These are phyloP conservation scores for Dendrothele bispora DNA, from an alignment of 768 basidiomycete genomes.

Conservation along the genomic window DNA sequence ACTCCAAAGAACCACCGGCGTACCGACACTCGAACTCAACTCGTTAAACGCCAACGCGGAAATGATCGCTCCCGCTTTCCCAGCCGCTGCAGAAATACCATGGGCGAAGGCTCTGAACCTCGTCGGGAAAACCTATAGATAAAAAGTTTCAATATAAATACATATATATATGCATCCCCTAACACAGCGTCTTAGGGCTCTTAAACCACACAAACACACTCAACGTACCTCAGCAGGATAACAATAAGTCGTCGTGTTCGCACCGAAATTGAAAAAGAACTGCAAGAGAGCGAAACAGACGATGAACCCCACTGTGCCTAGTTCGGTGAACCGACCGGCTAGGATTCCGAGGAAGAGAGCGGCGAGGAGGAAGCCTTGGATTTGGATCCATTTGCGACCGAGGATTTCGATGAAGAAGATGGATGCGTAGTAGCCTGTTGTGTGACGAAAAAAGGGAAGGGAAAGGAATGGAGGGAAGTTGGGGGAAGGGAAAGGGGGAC, in stretches of 20 bases:
- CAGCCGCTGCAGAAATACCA: constrained; percentile 71
- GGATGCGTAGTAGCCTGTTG: constrained; percentile 71
- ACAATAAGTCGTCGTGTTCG: constrained; percentile 66
- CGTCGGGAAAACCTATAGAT: constrained; percentile 84
- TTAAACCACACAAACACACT: too few relatives aligned
- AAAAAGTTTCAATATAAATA: too few relatives aligned
- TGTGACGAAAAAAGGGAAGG: too few relatives aligned
- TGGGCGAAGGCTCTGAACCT: constrained; percentile 72
- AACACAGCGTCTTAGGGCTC: too few relatives aligned
- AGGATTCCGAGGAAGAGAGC: constrained; percentile 70
- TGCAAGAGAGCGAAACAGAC: constrained; percentile 73
- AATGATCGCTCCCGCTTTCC: constrained; percentile 78
- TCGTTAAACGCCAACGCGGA: constrained; percentile 73
- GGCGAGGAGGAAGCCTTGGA: constrained; percentile 72
- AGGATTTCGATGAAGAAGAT: constrained; percentile 70
- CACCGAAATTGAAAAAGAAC: constrained; percentile 86
- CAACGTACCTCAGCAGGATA: constrained; percentile 79
- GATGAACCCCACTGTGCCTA: constrained; percentile 63
- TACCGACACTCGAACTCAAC: constrained; percentile 60
- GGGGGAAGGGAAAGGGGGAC: too few relatives aligned
- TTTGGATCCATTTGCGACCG: constrained; percentile 74
- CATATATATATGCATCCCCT: too few relatives aligned
- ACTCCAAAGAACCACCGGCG: constrained; percentile 72
- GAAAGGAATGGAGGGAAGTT: too few relatives aligned
- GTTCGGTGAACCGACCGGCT: constrained; percentile 59